Conservation (phyloP, 768 basidiomycete genomes). For the Paxillus rubicundulus region DNA sequence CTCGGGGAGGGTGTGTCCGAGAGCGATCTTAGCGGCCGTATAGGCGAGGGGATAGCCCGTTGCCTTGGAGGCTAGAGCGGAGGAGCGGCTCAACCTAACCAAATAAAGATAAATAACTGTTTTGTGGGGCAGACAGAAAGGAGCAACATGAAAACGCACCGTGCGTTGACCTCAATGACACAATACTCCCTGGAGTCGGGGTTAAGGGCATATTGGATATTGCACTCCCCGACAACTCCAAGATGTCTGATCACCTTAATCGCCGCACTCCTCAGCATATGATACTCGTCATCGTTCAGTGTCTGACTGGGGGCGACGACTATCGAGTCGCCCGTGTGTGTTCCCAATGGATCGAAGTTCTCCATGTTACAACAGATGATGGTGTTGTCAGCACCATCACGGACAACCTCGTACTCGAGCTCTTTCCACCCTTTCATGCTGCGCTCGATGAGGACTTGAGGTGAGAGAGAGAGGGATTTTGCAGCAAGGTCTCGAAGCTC, state of each 20-base stretch:
- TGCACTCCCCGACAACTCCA: conserved; percentile 92
- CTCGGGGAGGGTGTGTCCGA: conserved; percentile 96
- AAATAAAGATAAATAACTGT: conserved; percentile 1
- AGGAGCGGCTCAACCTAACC: conserved; percentile 72
- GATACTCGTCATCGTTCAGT: conserved; percentile 95
- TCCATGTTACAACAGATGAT: conserved; percentile 99
- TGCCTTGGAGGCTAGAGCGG: conserved; percentile 96
- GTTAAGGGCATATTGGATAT: conserved; percentile 98
- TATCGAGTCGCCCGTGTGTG: conserved; percentile 98
- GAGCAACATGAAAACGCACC: conserved; percentile 39
- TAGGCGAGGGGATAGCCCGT: conserved; percentile 99
- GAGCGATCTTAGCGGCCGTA: conserved; percentile 97
- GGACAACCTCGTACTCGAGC: conserved; percentile 98
- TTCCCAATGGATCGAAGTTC: conserved; percentile 98
- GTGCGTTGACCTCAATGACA: conserved; percentile 97
- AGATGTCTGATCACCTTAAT: conserved; percentile 93
- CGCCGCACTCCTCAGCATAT: conserved; percentile 97
- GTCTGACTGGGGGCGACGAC: conserved; percentile 99
- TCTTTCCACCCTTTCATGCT: conserved; percentile 99
- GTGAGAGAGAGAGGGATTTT: conserved; percentile 84
- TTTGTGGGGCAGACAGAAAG: not conserved
- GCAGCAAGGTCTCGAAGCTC: conserved; percentile 94
- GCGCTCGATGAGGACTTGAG: conserved; percentile 95
- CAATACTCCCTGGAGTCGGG: conserved; percentile 92
- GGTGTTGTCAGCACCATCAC: conserved; percentile 97